Percentiles rank a stretch among this genome's conserved stretches.
phyloP scores from a whole-genome alignment of 2,329 filamentous ascomycete genomes.

The Scytalidium sp. region DNA sequence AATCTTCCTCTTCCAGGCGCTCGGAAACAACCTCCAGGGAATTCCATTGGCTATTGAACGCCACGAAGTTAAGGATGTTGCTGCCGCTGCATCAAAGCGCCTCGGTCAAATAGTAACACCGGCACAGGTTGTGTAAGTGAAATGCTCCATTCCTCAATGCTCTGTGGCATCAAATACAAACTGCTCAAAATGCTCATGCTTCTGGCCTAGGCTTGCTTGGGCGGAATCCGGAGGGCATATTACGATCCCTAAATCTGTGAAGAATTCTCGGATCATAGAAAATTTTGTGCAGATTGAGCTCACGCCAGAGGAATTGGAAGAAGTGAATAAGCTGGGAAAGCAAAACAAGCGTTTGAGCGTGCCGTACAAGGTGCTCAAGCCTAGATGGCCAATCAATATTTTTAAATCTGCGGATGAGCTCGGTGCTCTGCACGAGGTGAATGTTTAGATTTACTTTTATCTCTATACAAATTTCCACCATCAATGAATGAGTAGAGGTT shows the following conservation, averaged over 20 bases:
- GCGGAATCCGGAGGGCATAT: slow-evolving; percentile 56
- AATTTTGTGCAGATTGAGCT: slow-evolving; percentile 70
- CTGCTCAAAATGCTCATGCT: too few species aligned
- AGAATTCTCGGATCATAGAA: slow-evolving; percentile 60
- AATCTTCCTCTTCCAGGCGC: too few species aligned
- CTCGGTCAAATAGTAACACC: slow-evolving; percentile 44
- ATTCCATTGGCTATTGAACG: slow-evolving; percentile 55
- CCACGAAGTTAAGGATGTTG: slow-evolving; percentile 52
- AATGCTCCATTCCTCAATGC: too few species aligned
- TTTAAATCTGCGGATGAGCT: slow-evolving; percentile 53
- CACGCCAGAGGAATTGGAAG: slow-evolving; percentile 53
- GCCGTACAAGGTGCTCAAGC: slow-evolving; percentile 44
- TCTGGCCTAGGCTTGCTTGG: slow-evolving; percentile 59
- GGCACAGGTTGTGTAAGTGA: slow-evolving; percentile 36
- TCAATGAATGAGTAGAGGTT: too few species aligned
- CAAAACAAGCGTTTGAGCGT: slow-evolving; percentile 42
- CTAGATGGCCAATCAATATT: slow-evolving; percentile 55
- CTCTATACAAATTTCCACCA: too few species aligned
- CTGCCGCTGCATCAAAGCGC: slow-evolving; percentile 38
- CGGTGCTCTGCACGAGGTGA: slow-evolving; percentile 45
- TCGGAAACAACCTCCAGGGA: slow-evolving; percentile 43
- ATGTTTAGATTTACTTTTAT: too few species aligned
- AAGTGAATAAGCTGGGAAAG: slow-evolving; percentile 60
- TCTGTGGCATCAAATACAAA: too few species aligned
- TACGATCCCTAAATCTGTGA: slow-evolving; percentile 76